A percentile compares a stretch with the other conserved stretches of the same genome.
Conservation (phyloP, 805 yeast genomes). For the Vanderwaltozyma yarrowii region DNA sequence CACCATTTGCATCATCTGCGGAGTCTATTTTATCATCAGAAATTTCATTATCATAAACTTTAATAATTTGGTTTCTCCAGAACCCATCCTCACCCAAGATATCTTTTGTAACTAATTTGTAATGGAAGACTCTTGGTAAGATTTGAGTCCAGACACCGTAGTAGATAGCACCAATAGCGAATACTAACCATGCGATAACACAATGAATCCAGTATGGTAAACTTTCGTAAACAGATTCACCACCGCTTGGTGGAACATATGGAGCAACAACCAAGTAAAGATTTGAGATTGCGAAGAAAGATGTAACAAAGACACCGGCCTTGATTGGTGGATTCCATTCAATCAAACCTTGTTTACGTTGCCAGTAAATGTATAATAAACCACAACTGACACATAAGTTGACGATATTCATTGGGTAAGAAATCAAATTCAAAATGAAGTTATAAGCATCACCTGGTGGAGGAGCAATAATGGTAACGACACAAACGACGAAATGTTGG, state of each 20-base stretch:
- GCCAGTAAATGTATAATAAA: slow-evolving; percentile 42
- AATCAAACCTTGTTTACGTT: slow-evolving; percentile 37
- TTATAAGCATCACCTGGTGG: slow-evolving; percentile 86
- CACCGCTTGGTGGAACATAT: slow-evolving; percentile 60
- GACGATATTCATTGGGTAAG: slow-evolving; percentile 73
- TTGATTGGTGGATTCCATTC: slow-evolving; percentile 66
- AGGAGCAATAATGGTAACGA: slow-evolving; percentile 65
- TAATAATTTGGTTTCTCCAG: slow-evolving; percentile 52
- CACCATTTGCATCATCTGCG: background rate
- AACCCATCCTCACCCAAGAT: slow-evolving; percentile 58
- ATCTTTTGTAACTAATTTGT: slow-evolving; percentile 42
- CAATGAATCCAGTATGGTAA: slow-evolving; percentile 74
- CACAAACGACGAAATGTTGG: slow-evolving; percentile 69
- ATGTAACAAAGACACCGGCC: slow-evolving; percentile 52
- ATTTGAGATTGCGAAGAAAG: slow-evolving; percentile 56
- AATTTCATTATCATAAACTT: slow-evolving; percentile 7
- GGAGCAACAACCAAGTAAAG: slow-evolving; percentile 67
- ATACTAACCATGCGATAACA: slow-evolving; percentile 73
- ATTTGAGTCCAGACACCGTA: slow-evolving; percentile 55
- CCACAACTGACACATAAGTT: slow-evolving; percentile 58
- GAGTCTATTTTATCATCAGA: slow-evolving; percentile 1
- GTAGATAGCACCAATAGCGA: slow-evolving; percentile 53
- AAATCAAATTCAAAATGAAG: slow-evolving; percentile 66
- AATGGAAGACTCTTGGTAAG: slow-evolving; percentile 46
- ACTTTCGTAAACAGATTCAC: slow-evolving; percentile 55